Base-by-base conservation (phyloP, 2,329 filamentous ascomycete genomes). In the Niveomyces coronatus region DNA sequence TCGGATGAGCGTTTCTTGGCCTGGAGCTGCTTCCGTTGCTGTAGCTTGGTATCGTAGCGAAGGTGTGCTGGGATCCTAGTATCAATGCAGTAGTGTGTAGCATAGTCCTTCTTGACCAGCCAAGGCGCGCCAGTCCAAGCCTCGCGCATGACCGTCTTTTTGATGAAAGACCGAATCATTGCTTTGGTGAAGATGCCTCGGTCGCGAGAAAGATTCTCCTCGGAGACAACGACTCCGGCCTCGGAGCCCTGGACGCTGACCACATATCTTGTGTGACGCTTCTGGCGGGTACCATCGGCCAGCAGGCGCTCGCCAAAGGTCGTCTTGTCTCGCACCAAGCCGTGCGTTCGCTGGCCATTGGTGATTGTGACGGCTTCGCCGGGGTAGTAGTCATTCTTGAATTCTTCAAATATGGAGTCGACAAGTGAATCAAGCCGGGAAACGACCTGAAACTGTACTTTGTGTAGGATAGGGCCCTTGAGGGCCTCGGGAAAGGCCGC, bases 71-170 rank as follows among this genome's bases (percentile, higher is more conserved):
- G 91, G 10, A 96, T 77, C 37, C 85, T 78, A n/a, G 79, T 87
- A 44, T 86, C 81, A 45, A 98, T 91, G 45, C 85, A 80, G 58
- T 91, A 94, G 45, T 80, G 73, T 31, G 77, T 76, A 1, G 91
- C 91, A 42, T 94, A 79, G 38, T 86, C 79, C 24, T 82, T 74
- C 62, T 93, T 95, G 14, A 96, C 89, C 39, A 94, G 66, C 91
- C 91, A 98, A 0, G 91, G 89, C 1, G 91, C 91, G n/a, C 89
- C 89, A 44, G 79, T 89, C 86, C 88, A 96, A 4, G 86, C 76
- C 53, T 96, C 91, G 44, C 89, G 71, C 2, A 80, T 82, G n/a
- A 95, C 82, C 0, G 87, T 91, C 59, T 93, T 88, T 56, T 94
- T 94, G 46, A 98, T 85, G 48, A 95, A 98, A 5, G 87, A 86